Percentiles rank a stretch among this genome's conserved stretches.
phyloP scores from a whole-genome alignment of 2,329 filamentous ascomycete species.

The Botrytis fragariae region DNA sequence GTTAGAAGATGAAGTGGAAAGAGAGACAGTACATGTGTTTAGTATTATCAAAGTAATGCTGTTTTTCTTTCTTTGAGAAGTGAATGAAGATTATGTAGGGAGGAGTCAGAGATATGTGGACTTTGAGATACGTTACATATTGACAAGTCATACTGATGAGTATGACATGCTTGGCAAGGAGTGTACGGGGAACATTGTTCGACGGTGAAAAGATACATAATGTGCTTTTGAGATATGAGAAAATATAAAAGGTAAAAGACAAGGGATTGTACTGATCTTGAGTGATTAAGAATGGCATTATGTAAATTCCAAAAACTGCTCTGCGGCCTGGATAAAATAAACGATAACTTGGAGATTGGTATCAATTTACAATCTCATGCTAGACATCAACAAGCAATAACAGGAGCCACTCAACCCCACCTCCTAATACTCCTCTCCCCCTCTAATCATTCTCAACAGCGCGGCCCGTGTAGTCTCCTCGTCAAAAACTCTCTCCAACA shows the following conservation, averaged over 20 bases:
- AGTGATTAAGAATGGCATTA: not conserved
- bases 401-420: not conserved
- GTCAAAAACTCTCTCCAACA: slow-evolving; percentile 55
- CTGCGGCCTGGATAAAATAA: not conserved
- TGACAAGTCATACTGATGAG: not conserved
- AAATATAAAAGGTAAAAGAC: not conserved
- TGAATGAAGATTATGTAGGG: not conserved
- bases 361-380: not conserved
- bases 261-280: not conserved
- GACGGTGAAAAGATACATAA: too few species aligned
- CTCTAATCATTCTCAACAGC: slow-evolving; percentile 37
- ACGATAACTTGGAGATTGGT: not conserved
- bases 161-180: not conserved
- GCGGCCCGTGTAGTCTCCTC: slow-evolving; percentile 38
- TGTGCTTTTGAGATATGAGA: not conserved
- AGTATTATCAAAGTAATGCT: not conserved
- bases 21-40: not conserved
- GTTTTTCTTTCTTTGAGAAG: not conserved
- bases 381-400: not conserved
- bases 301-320: not conserved
- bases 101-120: not conserved
- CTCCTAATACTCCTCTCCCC: slow-evolving; percentile 15
- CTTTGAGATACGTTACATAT: not conserved
- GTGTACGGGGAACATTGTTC: too few species aligned
- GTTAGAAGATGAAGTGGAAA: not conserved